Evolutionary conservation across 176 grass and related monocot genomes (phyloP), one percentile per base, ranked within the genome.

Genomic region (Pontederia paniculata): DNA sequence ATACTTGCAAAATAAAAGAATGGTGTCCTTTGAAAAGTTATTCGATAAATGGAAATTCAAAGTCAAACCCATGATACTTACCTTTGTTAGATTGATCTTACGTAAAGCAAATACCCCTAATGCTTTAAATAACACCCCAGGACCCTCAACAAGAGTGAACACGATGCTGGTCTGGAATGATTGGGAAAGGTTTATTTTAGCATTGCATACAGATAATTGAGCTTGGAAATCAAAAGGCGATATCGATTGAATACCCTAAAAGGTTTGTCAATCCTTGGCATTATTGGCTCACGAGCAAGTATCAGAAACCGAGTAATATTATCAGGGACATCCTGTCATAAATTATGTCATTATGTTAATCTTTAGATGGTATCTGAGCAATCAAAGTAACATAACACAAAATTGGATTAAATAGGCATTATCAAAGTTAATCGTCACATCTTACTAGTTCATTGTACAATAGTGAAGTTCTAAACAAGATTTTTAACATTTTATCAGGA

Each of bases 81-180:
- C 80, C 70, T 84, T 89, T 45, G 68, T 71, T 58, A 89, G 57
- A 60, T 31, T 84, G 55, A 89, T 77, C 19, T 69, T 62, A 13
- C 77, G 77, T 45, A 71, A 66, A 70, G 70, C 71, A 81, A 89
- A 89, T 28, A 76, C 73, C 1, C 69, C 73, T 28, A 84, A 47
- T 20, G 80, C 77, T 62, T 77, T 84, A 44, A 71, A 80, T 58
- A 89, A 70, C 49, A 71, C 43, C 14, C 77, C 73, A 12, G 80
- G 65, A 16, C 77, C 70, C 60, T 83, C 76, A 67, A 84, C 70
- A 57, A 89, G 76, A 67, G 73, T 44, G 25, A 88, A 83, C 17
- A 81, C 77, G 17, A 89, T 74, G 45, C 80, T 80, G 50, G 76
- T 83, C 84, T 83, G 48, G 16, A 62, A 70, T 52, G 9, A 70